phyloP scores from a whole-genome alignment of 768 basidiomycete species.

The Kwoniella bestiolae region DNA sequence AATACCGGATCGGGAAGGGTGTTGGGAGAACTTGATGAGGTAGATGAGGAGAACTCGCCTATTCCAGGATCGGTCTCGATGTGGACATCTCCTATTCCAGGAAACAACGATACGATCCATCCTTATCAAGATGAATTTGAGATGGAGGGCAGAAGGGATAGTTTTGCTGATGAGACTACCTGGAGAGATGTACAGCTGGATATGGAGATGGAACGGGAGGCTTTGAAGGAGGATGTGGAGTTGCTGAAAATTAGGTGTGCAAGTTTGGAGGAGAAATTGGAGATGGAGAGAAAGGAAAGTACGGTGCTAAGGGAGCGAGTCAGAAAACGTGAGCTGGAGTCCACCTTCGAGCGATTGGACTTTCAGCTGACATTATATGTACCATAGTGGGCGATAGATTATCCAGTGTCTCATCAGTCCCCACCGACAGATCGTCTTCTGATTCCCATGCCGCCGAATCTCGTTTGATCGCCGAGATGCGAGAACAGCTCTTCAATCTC shows the following conservation, averaged over 20 bases:
- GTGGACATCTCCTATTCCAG: slow-evolving; percentile 15
- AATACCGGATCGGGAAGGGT: slow-evolving; percentile 32
- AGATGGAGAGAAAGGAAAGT: slow-evolving; percentile 72
- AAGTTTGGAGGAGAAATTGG: slow-evolving; percentile 73
- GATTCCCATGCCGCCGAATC: slow-evolving; percentile 31
- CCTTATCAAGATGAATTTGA: slow-evolving; percentile 7
- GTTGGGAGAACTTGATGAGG: slow-evolving; percentile 41
- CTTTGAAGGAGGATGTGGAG: slow-evolving; percentile 82
- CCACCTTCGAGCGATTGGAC: background rate
- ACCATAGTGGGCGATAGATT: slow-evolving; percentile 50
- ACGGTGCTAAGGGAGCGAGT: slow-evolving; percentile 77
- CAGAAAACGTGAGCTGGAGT: slow-evolving; percentile 52
- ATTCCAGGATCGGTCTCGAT: background rate
- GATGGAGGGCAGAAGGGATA: background rate
- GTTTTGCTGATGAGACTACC: slow-evolving; percentile 7
- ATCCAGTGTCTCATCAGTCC: slow-evolving; percentile 36
- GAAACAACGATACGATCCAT: background rate
- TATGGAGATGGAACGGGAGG: slow-evolving; percentile 80
- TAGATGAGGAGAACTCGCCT: slow-evolving; percentile 27
- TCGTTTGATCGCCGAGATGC: slow-evolving; percentile 55
- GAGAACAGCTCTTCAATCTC: slow-evolving; percentile 59
- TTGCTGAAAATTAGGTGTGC: slow-evolving; percentile 79
- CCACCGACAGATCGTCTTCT: slow-evolving; percentile 2
- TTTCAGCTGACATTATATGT: background rate
- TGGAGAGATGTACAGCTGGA: slow-evolving; percentile 35